Base-by-base conservation (phyloP, 78 protist genomes). In the Blattamonas nauphoetae region DNA sequence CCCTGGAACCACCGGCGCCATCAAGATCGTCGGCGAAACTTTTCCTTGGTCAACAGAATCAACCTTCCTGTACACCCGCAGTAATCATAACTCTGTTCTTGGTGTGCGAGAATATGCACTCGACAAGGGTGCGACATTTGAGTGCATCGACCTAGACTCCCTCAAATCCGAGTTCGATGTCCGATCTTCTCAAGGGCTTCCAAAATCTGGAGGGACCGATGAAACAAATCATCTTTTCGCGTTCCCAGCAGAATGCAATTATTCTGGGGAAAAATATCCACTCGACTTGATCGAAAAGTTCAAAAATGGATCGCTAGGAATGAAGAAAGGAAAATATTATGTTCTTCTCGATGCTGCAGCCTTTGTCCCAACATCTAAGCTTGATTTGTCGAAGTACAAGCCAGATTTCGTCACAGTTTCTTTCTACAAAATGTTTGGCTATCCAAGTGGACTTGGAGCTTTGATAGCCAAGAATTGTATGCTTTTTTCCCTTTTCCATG, bases 371-470 rank as follows among this genome's bases (percentile, higher is more conserved):
- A 92, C 93, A 4, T 44, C 81, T 1, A 44, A 82, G 44, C 78
- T 95, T 2, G 91, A 93, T 77, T 42, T 95, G 36, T 32, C 45
- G 0, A 33, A 86, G 32, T 81, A 80, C 89, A 87, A 55, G 2
- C 90, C 93, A 1, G 97, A 92, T 78, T 92, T 95, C 38, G 43
- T 92, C 33, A n/a, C 55, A 3, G 3, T 96, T 5, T 94, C 97
- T 21, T 95, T 96, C 45, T 96, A 96, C 89, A 96, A 96, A 55
- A 85, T 96, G 79, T 96, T 96, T 82, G 98, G 98, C 5, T 91
- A 41, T 63, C 98, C 98, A 32, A 94, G 97, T 6, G 98, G 98
- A 0, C 21, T 96, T 2, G 98, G 98, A 32, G 95, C 93, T 0
- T 87, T 96, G 33, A 44, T 96, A 44, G 91, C 94, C 38, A 83